Evolutionary conservation across 169 alveolate species (phyloP).

Genomic region (Cryptosporidium tyzzeri): DNA sequence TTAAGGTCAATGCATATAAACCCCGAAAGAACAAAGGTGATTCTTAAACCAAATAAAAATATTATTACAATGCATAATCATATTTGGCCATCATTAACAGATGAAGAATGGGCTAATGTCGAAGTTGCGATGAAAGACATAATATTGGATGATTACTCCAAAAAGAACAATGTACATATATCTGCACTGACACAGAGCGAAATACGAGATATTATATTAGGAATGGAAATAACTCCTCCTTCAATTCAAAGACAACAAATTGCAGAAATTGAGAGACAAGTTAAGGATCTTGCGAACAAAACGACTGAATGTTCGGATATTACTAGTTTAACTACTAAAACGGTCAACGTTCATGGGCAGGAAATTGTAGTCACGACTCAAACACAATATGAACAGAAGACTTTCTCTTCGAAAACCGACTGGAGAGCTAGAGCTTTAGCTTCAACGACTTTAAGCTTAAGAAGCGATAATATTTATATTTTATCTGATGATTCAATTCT

Average conservation of each 20-base stretch:
- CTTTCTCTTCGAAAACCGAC: constrained; percentile 97
- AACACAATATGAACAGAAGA: constrained; percentile 98
- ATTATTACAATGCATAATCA: constrained; percentile 99
- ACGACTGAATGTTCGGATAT: constrained; percentile 83
- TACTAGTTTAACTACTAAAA: constrained; percentile 92
- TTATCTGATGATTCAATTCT: constrained; percentile 86
- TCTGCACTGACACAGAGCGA: constrained; percentile 99
- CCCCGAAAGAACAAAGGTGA: constrained; percentile 97
- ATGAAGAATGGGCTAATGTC: constrained; percentile 99
- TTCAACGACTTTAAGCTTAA: constrained; percentile 95
- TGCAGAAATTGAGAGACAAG: constrained; percentile 93
- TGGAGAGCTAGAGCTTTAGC: constrained; percentile 99
- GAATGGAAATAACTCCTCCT: constrained; percentile 99
- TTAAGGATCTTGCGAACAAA: constrained; percentile 83
- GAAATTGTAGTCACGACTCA: constrained; percentile 96
- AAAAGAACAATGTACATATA: constrained; percentile 98
- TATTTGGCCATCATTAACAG: constrained; percentile 99
- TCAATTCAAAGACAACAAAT: constrained; percentile 94
- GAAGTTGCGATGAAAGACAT: constrained; percentile 98
- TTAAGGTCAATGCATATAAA: constrained; percentile 98
- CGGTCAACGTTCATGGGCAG: constrained; percentile 97
- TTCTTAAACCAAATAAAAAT: constrained; percentile 96
- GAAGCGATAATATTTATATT: constrained; percentile 97
- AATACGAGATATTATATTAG: constrained; percentile 99
- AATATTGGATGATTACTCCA: constrained; percentile 98